A percentile compares a stretch with the other conserved stretches of the same genome.
Evolutionary conservation across 345 rosid genomes (phyloP).

Genomic region (Euphorbia tirucalli): DNA sequence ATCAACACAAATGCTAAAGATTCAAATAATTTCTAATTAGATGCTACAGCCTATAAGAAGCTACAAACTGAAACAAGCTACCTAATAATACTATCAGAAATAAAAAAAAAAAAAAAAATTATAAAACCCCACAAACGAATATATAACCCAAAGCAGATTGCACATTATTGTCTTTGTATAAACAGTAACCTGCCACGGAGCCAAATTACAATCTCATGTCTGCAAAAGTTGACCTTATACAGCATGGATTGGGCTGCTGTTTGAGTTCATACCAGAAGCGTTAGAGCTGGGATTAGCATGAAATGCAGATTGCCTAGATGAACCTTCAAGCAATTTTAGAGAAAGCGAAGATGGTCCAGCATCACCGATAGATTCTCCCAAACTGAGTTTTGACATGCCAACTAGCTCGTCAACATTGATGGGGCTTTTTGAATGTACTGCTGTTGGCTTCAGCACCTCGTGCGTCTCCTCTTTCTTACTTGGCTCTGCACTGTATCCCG

Average conservation of each 20-base stretch:
- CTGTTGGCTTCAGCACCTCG: conserved; percentile 35
- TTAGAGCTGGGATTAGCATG: conserved; percentile 25
- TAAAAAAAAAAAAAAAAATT: conserved; percentile 24
- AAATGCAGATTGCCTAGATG: conserved; percentile 34
- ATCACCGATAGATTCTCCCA: conserved; percentile 25
- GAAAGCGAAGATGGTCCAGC: conserved; percentile 31
- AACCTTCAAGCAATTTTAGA: conserved; percentile 25
- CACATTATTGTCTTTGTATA: conserved; percentile 37
- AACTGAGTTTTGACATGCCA: conserved; percentile 35
- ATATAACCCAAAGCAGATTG: conserved; percentile 29
- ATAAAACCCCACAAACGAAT: conserved; percentile 30
- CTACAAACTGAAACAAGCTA: conserved; percentile 25
- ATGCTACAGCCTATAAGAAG: conserved; percentile 27
- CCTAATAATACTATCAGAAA: conserved; percentile 1
- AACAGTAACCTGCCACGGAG: conserved; percentile 26
- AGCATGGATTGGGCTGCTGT: conserved; percentile 30
- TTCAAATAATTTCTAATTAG: conserved; percentile 39
- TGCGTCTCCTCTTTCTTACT: conserved; percentile 26
- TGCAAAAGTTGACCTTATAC: conserved; percentile 20
- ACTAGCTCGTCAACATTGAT: conserved; percentile 33
- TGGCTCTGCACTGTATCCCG: conserved; percentile 39
- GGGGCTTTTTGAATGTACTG: conserved; percentile 32
- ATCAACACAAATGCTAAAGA: conserved; percentile 11
- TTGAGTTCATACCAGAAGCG: conserved; percentile 19
- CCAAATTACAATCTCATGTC: conserved; percentile 24